Evolutionary conservation across 176 grass and related monocot genomes (phyloP), one percentile per base, ranked within the genome.

Genomic region (Ananas comosus): DNA sequence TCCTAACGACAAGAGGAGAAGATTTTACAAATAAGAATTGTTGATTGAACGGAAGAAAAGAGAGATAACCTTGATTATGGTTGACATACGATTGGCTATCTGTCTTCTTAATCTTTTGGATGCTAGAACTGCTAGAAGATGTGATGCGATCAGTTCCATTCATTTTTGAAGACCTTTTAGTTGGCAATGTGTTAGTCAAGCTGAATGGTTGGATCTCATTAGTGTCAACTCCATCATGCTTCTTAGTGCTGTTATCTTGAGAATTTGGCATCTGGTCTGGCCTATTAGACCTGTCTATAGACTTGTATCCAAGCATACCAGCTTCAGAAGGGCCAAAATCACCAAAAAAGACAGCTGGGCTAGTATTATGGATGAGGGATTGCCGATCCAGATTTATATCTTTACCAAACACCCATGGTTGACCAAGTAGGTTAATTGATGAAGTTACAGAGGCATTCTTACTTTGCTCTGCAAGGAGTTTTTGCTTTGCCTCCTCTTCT

Each of bases 401-500:
- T 49, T 72, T 78, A 80, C 78, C 73, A 61, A 63, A 27, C 75
- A 48, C 52, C 76, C 47, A 71, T 51, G 13, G 23, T 80, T 69
- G 51, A 49, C 68, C 56, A 75, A 74, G 2, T 61, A 12, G 2
- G 24, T 78, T 69, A 58, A 13, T 66, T 72, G 70, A 16, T 63
- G 68, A 75, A 82, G 78, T 74, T 23, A 67, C 51, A 63, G 61
- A 75, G 16, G 61, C 57, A 78, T 59, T 80, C 73, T 71, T 82
- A 59, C 49, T 80, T 78, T 96, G 85, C 73, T 81, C 74, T 50
- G 82, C 77, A 11, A 86, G 80, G 63, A 84, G 85, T 52, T 87
- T 85, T 64, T 90, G 67, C 68, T 93, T 99, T 81, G 89, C 72
- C 71, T 90, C 85, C 57, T 93, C 94, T 77, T 99, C 94, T 59